Evolutionary conservation across 805 yeast genomes (phyloP), one percentile per base, ranked within the genome.

Genomic region (Naumovozyma dairenensis): DNA sequence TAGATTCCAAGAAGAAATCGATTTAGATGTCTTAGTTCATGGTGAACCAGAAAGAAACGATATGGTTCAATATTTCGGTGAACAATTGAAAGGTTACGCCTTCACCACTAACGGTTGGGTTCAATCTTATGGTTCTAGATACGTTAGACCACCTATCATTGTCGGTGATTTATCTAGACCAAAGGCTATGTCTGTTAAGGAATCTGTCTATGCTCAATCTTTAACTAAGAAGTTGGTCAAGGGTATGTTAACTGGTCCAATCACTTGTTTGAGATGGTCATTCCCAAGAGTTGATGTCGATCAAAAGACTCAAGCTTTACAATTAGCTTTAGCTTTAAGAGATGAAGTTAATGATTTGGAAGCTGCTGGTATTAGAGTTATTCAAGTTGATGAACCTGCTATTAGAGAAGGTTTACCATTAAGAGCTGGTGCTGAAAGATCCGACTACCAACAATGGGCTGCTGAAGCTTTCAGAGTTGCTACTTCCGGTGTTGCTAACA

Each of bases 11-110:
- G 98, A 92, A 73, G 96, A 92, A 66, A 78, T 89, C 60, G 99
- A 94, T 54, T 77, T 92, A 57, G 99, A 92, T 63, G 97, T 92
- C 55, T 74, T 89, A 55, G 99, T 92, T 50, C 98, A 92, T 71
- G 99, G 99, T 74, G 99, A 92, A 75, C 98, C 99, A 68, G 98
- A 92, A 79, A 83, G 99, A 79, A 92, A 92, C 74, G 99, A 92
- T 74, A 92, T 92, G 99, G 98, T 92, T 59, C 98, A 92, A 76
- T 92, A 89, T 80, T 92, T 92, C 51, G 99, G 98, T 75, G 98
- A 92, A 74, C 86, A 85, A 74, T 74, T 92, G 65, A 81, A 83
- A 62, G 99, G 99, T 69, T 92, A 82, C 65, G 95, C 94, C 53
- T 92, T 92, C 79, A 92, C 98, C 69, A 72, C 82, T 54, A 85